phyloP scores from a whole-genome alignment of 768 basidiomycete genomes.

The Mycena latifolia region DNA sequence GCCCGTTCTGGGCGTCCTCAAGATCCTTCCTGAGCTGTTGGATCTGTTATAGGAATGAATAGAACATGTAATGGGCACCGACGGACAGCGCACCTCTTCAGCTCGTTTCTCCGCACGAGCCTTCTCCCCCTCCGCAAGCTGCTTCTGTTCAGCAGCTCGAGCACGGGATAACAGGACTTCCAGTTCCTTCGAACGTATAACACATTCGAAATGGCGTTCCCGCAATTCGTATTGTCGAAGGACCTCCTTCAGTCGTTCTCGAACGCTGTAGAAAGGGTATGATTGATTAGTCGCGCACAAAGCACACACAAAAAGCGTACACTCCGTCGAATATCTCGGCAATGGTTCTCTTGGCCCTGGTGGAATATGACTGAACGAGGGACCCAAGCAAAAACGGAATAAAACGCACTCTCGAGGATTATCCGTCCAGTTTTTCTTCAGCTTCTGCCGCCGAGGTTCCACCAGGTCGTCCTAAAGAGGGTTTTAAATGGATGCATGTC shows the following conservation, averaged over 20 bases:
- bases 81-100: slow-evolving; percentile 71
- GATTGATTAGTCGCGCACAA: slow-evolving; percentile 12
- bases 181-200: slow-evolving; percentile 92
- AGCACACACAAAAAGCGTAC: slow-evolving; percentile 58
- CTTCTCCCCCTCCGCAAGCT: slow-evolving; percentile 84
- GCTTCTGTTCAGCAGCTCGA: slow-evolving; percentile 89
- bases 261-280: slow-evolving; percentile 64
- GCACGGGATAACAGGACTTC: slow-evolving; percentile 90
- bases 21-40: slow-evolving; percentile 80
- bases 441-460: slow-evolving; percentile 73
- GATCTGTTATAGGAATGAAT: slow-evolving; percentile 56
- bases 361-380: slow-evolving; percentile 17
- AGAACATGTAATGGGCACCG: slow-evolving; percentile 32
- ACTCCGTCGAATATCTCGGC: slow-evolving; percentile 90
- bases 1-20: slow-evolving; percentile 83
- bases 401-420: slow-evolving; percentile 76
- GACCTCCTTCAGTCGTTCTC: slow-evolving; percentile 88
- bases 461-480: slow-evolving; percentile 69
- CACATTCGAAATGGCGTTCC: slow-evolving; percentile 93
- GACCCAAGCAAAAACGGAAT: slow-evolving; percentile 2
- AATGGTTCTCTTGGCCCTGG: slow-evolving; percentile 78
- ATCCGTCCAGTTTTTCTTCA: slow-evolving; percentile 87
- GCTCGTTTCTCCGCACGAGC: slow-evolving; percentile 74
- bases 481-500: slow-evolving; percentile 7
- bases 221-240: slow-evolving; percentile 91